These are phyloP conservation scores for Stephanodiscus minutulus DNA, from an alignment of 108 stramenopile genomes.

Conservation along the genomic window DNA sequence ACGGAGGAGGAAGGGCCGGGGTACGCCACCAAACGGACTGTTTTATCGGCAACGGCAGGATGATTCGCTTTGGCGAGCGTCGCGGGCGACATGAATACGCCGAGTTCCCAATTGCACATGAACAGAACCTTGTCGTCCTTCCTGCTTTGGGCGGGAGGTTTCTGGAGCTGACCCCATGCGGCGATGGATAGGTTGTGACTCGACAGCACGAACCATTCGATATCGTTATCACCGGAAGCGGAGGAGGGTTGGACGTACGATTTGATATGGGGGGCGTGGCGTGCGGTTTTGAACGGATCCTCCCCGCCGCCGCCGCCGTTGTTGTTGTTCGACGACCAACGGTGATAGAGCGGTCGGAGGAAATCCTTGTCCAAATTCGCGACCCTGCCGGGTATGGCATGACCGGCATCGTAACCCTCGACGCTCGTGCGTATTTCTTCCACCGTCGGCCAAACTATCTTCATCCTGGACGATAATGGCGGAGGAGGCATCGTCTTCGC, in stretches of 20 bases:
- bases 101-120: conserved; percentile 75
- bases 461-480: conserved; percentile 15
- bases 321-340: conserved; percentile 44
- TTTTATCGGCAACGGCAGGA: not conserved
- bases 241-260: conserved; percentile 57
- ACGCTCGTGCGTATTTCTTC: conserved; percentile 60
- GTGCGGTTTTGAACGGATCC: conserved; percentile 49
- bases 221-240: conserved; percentile 19
- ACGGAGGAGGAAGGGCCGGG: conserved; percentile 8
- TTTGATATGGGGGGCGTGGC: conserved; percentile 76
- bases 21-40: conserved; percentile 1
- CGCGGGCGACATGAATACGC: conserved; percentile 65
- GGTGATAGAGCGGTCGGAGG: conserved; percentile 50
- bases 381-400: conserved; percentile 55
- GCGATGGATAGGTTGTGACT: conserved; percentile 80
- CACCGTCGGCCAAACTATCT: conserved; percentile 74
- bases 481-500: not conserved
- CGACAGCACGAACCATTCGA: conserved; percentile 67
- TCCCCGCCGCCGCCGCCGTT: not conserved
- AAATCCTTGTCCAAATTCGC: conserved; percentile 67
- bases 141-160: conserved; percentile 14
- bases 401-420: conserved; percentile 70
- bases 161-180: conserved; percentile 75
- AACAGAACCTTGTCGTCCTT: conserved; percentile 42
- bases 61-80: conserved; percentile 25